Evolutionary conservation across 2,329 filamentous ascomycete species (phyloP).

Genomic region (Aspergillus felis): DNA sequence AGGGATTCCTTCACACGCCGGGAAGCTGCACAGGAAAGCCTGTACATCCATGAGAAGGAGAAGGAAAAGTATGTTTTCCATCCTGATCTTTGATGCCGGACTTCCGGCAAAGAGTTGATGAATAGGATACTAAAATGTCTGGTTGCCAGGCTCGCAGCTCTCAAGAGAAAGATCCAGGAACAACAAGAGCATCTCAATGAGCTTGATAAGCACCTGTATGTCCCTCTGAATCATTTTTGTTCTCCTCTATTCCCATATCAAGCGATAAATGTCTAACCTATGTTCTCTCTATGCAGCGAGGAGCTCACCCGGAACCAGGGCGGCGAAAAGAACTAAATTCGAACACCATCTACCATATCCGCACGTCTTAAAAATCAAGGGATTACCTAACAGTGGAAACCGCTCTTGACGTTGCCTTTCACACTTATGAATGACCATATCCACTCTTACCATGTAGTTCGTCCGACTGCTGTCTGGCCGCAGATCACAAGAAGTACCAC

Average conservation of each 20-base stretch:
- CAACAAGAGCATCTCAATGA: conserved; percentile 81
- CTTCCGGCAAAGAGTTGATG: background rate
- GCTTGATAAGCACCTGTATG: conserved; percentile 82
- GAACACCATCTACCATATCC: conserved; percentile 3
- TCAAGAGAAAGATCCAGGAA: conserved; percentile 65
- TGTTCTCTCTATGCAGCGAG: conserved; percentile 52
- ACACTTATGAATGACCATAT: background rate
- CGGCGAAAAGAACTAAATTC: conserved; percentile 53
- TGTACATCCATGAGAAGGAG: conserved; percentile 82
- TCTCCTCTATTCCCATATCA: background rate
- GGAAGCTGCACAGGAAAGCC: conserved; percentile 81
- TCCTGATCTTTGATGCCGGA: background rate
- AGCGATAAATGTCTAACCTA: conserved; percentile 3
- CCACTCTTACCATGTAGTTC: background rate
- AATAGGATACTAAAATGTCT: conserved; percentile 5
- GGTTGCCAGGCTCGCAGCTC: conserved; percentile 56
- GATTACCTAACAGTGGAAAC: background rate
- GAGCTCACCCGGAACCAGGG: conserved; percentile 70
- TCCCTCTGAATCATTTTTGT: conserved; percentile 11
- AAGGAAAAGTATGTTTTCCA: conserved; percentile 65
- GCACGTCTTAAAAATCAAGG: background rate
- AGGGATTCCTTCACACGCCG: conserved; percentile 92
- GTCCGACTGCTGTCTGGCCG: background rate
- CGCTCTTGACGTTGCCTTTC: background rate
- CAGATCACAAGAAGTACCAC: background rate